Conservation (phyloP, 345 rosid genomes). For the Mercurialis annua region DNA sequence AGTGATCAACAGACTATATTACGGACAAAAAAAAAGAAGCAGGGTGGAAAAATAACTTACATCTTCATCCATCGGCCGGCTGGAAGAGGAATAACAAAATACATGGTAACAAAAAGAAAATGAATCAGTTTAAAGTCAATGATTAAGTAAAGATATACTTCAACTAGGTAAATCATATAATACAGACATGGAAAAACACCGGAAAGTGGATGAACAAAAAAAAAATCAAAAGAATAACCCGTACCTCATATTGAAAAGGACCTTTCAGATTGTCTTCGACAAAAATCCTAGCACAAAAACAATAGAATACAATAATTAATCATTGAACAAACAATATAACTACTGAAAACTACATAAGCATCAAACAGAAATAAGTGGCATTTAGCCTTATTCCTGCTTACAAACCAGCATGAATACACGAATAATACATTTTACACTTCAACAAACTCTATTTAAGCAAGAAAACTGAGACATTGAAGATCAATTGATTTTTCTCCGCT, state of each 20-base stretch:
- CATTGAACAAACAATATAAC: too few species aligned
- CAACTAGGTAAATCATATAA: not conserved
- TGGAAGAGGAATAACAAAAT: not conserved
- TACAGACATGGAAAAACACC: not conserved
- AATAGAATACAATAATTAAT: not conserved
- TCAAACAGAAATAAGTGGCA: too few species aligned
- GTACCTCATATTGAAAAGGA: slow-evolving; percentile 13
- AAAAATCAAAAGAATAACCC: not conserved
- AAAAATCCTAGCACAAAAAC: not conserved
- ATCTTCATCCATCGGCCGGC: slow-evolving; percentile 27
- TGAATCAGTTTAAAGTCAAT: not conserved
- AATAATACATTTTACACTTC: too few species aligned
- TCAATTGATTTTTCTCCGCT: too few species aligned
- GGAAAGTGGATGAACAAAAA: not conserved
- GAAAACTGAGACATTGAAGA: too few species aligned
- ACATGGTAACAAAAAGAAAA: not conserved
- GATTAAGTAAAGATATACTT: not conserved
- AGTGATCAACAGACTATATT: not conserved
- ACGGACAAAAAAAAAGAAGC: not conserved
- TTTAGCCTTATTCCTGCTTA: too few species aligned
- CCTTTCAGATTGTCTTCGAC: not conserved
- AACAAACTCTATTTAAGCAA: too few species aligned
- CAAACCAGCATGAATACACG: too few species aligned
- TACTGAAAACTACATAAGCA: too few species aligned
- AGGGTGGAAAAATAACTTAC: slow-evolving; percentile 6